These are phyloP conservation scores for Monilinia vaccinii-corymbosi DNA, from an alignment of 2,329 filamentous ascomycete genomes.

Conservation along the genomic window DNA sequence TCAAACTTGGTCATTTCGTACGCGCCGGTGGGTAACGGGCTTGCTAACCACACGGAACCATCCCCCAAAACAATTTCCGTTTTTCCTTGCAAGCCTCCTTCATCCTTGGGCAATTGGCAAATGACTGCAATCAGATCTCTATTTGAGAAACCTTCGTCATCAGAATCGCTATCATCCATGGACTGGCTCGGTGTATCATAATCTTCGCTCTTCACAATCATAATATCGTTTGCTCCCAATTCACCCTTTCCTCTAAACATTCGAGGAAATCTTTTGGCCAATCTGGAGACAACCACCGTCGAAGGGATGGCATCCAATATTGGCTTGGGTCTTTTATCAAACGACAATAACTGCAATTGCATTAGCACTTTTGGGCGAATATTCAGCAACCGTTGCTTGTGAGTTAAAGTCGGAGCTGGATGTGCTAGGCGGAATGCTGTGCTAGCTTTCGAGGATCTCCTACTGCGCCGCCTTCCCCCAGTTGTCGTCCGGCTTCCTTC, in stretches of 20 bases:
- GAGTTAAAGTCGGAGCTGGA: constrained; percentile 49
- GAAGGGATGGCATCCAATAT: constrained; percentile 67
- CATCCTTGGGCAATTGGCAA: constrained; percentile 48
- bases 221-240: constrained; percentile 58
- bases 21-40: constrained; percentile 43
- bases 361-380: constrained; percentile 60
- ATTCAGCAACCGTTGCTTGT: constrained; percentile 50
- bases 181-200: constrained; percentile 41
- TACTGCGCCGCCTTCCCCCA: constrained; percentile 33
- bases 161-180: constrained; percentile 44
- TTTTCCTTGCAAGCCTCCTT: constrained; percentile 33
- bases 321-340: constrained; percentile 53
- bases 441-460: constrained; percentile 43
- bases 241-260: constrained; percentile 55
- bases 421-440: constrained; percentile 61
- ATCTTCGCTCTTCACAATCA: constrained; percentile 62
- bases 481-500: constrained; percentile 22
- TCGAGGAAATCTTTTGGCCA: constrained; percentile 52
- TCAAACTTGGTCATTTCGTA: constrained; percentile 52
- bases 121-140: constrained; percentile 59
- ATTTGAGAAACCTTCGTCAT: constrained; percentile 41
- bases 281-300: constrained; percentile 49
- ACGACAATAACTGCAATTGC: constrained; percentile 59
- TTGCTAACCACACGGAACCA: constrained; percentile 49
- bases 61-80: constrained; percentile 59